Conservation (phyloP, 2,329 filamentous ascomycete genomes). For the Neonectria faginata region DNA sequence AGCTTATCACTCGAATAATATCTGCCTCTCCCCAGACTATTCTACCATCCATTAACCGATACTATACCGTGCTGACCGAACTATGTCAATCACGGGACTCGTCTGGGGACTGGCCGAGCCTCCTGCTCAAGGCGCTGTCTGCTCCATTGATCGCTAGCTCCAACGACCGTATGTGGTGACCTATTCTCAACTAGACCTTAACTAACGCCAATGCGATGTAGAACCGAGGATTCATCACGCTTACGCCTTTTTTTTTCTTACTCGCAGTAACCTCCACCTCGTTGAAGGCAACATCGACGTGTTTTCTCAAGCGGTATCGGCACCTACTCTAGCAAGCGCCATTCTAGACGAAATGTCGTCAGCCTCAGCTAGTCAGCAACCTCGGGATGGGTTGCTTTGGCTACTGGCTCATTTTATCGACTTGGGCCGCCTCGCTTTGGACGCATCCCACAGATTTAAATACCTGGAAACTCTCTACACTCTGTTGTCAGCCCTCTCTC, state of each 20-base stretch:
- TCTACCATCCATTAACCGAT: constrained; percentile 46
- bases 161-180: constrained; percentile 34
- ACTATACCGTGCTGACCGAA: constrained; percentile 56
- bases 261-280: constrained; percentile 50
- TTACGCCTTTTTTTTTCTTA: constrained; percentile 43
- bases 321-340: constrained; percentile 55
- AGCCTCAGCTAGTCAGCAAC: constrained; percentile 38
- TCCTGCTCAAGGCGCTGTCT: constrained; percentile 47
- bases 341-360: constrained; percentile 54
- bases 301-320: constrained; percentile 54
- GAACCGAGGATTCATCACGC: constrained; percentile 36
- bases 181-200: too few relatives aligned
- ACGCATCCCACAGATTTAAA: constrained; percentile 51
- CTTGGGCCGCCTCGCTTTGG: constrained; percentile 58
- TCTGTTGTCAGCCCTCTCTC: constrained; percentile 64
- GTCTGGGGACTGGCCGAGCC: constrained; percentile 32
- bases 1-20: constrained; percentile 50
- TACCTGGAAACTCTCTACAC: constrained; percentile 66
- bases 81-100: constrained; percentile 48
- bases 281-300: constrained; percentile 55
- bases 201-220: constrained; percentile 25
- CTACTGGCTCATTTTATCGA: constrained; percentile 76
- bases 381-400: constrained; percentile 66
- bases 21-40: constrained; percentile 39
- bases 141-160: constrained; percentile 44